Evolutionary conservation across 2,329 filamentous ascomycete species (phyloP).

Genomic region (Dendryphion nanum): DNA sequence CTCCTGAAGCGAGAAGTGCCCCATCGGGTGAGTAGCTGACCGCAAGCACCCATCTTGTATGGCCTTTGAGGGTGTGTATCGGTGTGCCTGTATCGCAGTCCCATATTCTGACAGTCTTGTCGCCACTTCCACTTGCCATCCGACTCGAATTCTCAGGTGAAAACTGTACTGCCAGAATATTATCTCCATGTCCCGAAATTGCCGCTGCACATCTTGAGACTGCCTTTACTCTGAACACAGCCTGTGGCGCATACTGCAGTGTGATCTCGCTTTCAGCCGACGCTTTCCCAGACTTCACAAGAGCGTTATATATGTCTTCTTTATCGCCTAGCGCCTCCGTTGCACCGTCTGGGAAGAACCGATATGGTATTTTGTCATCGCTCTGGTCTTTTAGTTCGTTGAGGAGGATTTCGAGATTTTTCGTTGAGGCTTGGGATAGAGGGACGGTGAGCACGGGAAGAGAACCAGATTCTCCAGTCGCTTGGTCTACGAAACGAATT

Average conservation of each 20-base stretch:
- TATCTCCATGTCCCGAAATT: constrained; percentile 87
- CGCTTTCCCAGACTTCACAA: constrained; percentile 43
- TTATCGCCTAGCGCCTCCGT: constrained; percentile 47
- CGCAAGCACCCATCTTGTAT: constrained; percentile 85
- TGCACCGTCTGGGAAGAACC: constrained; percentile 56
- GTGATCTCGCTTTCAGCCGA: constrained; percentile 61
- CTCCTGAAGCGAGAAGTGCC: constrained; percentile 77
- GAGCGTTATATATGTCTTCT: constrained; percentile 43
- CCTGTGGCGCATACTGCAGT: constrained; percentile 73
- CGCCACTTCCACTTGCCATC: constrained; percentile 85
- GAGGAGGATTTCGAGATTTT: constrained; percentile 82
- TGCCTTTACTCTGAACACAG: constrained; percentile 88
- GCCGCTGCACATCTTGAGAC: constrained; percentile 86
- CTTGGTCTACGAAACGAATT: constrained; percentile 85
- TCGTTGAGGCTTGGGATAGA: constrained; percentile 79
- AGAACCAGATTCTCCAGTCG: constrained; percentile 64
- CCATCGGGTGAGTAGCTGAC: constrained; percentile 87
- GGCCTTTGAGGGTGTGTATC: constrained; percentile 79
- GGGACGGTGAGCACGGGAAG: constrained; percentile 69
- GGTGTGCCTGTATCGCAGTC: constrained; percentile 93
- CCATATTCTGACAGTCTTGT: constrained; percentile 89
- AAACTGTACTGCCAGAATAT: constrained; percentile 84
- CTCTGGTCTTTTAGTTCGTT: constrained; percentile 74
- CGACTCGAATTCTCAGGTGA: constrained; percentile 73
- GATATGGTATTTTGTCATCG: constrained; percentile 66